Base-by-base conservation (phyloP, 176 grass and related monocot genomes). In the Aegilops bicornis region DNA sequence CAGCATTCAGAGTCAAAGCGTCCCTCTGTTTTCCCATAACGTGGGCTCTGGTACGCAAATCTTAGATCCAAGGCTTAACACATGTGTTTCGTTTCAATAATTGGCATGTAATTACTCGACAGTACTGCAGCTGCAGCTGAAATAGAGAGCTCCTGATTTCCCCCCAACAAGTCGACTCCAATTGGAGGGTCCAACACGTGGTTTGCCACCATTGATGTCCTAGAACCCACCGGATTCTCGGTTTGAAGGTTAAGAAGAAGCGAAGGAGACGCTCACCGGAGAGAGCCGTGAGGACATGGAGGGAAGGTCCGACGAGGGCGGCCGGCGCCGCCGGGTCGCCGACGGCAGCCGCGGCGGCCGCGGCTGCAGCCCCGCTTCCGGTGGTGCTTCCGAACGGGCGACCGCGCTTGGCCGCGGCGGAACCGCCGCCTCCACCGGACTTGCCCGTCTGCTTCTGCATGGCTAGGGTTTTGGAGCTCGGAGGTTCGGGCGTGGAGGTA, bases 361-460 rank as follows among this genome's bases (percentile, higher is more conserved):
- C 72, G 10, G 82, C 85, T 9, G 77, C 89, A 11, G 92, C 79
- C 5, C 92, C 86, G 14, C 83, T 64, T 1, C 92, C 93, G 13
- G 95, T 89, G 25, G 88, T 82, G 86, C 93, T 95, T 15, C 93
- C 96, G 56, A 98, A 92, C 23, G 96, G 96, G 2, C 96, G 91
- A 2, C 96, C 96, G 22, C 96, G 91, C 93, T 98, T 98, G 56
- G 93, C 96, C 70, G 96, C 91, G 83, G 91, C 82, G 23, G 84
- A 80, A 19, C 83, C 88, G 8, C 86, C 83, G 86, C 81, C 33
- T 67, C 89, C 90, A n/a, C 90, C 84, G 60, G 90, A 89, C 90
- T 95, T 98, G 86, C 91, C 90, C 63, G 89, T 82, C 43, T 90
- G 83, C 82, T 93, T 95, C 87, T 95, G 93, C 96, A 98, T 98